These are phyloP conservation scores for Cladosporium sp. DNA, from an alignment of 2,329 filamentous ascomycete species.

Conservation along the genomic window DNA sequence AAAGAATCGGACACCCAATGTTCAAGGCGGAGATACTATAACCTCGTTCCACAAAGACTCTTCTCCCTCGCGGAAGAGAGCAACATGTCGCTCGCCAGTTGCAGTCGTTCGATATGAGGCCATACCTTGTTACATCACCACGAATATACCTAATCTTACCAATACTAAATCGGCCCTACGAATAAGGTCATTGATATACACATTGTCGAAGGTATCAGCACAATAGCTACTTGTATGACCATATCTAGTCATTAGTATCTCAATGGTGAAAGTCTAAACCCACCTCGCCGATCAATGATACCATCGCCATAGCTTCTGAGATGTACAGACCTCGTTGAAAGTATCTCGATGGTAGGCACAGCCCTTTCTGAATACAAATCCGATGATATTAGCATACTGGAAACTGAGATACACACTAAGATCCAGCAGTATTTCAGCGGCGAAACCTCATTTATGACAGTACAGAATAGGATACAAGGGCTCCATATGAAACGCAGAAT, in stretches of 20 bases:
- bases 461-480: neutral
- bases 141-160: no score
- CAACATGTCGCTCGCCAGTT: neutral
- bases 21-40: neutral
- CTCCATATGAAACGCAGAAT: neutral
- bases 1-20: neutral
- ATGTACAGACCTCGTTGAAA: neutral
- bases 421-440: neutral
- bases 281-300: no score
- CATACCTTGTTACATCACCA: neutral
- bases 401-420: neutral
- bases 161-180: neutral
- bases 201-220: neutral
- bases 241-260: neutral
- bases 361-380: neutral
- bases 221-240: neutral
- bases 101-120: neutral
- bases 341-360: neutral
- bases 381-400: neutral
- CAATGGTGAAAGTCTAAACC: neutral
- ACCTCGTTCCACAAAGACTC: neutral
- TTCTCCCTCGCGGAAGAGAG: neutral
- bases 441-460: neutral
- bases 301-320: neutral
- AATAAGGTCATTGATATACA: neutral